These are phyloP conservation scores for Geosmithia flava DNA, from an alignment of 2,329 filamentous ascomycete genomes.

Conservation along the genomic window DNA sequence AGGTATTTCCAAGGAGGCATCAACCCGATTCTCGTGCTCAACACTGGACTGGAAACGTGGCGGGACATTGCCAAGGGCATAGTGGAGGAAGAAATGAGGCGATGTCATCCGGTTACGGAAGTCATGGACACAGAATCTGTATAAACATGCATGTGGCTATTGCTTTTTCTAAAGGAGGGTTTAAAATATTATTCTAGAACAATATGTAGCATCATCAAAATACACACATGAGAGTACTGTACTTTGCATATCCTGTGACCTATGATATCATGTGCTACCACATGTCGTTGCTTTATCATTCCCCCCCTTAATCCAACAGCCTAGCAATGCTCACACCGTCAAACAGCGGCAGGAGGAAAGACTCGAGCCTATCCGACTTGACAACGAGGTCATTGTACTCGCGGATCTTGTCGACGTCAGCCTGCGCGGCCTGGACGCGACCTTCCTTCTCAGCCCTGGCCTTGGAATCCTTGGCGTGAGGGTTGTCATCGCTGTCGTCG, in stretches of 20 bases:
- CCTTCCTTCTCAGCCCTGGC: conserved; percentile 8
- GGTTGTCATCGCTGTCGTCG: conserved; percentile 23
- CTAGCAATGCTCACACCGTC: conserved; percentile 27
- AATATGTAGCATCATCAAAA: no score
- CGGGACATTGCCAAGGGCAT: conserved; percentile 11
- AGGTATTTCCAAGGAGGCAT: conserved; percentile 56
- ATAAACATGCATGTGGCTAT: no score
- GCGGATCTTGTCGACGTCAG: conserved; percentile 14
- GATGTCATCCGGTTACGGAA: neutral
- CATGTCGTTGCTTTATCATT: no score
- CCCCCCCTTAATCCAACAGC: conserved; percentile 19
- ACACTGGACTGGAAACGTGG: conserved; percentile 43
- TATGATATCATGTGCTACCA: no score
- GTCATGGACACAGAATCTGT: neutral
- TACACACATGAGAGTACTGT: no score
- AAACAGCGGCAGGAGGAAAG: conserved; percentile 27
- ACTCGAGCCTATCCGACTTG: conserved; percentile 22
- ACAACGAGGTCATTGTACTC: conserved; percentile 21
- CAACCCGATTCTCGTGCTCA: conserved; percentile 49
- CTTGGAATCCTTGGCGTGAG: conserved; percentile 9
- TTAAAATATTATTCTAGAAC: no score
- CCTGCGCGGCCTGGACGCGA: neutral
- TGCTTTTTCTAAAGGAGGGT: no score
- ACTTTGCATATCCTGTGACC: no score
- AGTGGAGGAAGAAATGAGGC: conserved; percentile 5